phyloP scores from a whole-genome alignment of 441 rosid genomes.

The Erodium trifolium region DNA sequence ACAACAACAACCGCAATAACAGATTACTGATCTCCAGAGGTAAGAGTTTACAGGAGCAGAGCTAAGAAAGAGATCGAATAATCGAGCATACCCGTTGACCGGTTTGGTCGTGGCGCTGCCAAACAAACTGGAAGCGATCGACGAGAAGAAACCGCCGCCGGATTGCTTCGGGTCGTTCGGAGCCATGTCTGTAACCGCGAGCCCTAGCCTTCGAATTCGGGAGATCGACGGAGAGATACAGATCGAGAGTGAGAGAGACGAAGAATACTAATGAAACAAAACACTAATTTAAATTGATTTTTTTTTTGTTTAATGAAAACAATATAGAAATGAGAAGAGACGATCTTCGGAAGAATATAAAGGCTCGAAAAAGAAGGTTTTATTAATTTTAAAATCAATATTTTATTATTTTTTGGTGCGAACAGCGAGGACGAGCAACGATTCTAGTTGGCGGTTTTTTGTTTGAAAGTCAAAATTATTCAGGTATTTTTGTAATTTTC shows the following conservation, averaged over 20 bases:
- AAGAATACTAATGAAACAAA: neutral
- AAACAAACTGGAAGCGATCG: constrained; percentile 61
- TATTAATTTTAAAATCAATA: neutral
- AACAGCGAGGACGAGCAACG: constrained; percentile 22
- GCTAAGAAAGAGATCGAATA: constrained; percentile 15
- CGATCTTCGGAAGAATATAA: neutral
- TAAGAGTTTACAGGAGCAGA: neutral
- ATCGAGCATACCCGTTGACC: constrained; percentile 62
- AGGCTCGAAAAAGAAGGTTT: neutral
- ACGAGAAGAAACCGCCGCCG: constrained; percentile 58
- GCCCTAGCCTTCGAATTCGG: constrained; percentile 1
- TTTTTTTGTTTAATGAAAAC: too few species aligned
- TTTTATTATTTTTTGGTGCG: constrained; percentile 3
- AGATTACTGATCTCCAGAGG: neutral
- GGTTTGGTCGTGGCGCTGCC: constrained; percentile 72
- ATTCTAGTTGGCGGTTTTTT: constrained; percentile 30
- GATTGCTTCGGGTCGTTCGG: constrained; percentile 55
- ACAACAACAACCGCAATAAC: neutral
- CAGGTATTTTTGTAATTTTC: neutral
- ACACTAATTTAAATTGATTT: neutral
- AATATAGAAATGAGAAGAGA: neutral
- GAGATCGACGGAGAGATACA: constrained; percentile 1
- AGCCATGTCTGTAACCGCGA: constrained; percentile 35
- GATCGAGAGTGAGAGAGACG: constrained; percentile 6
- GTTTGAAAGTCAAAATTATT: constrained; percentile 20